phyloP scores from a whole-genome alignment of 371 early-diverging fungal genomes.

The Gilbertella persicaria region DNA sequence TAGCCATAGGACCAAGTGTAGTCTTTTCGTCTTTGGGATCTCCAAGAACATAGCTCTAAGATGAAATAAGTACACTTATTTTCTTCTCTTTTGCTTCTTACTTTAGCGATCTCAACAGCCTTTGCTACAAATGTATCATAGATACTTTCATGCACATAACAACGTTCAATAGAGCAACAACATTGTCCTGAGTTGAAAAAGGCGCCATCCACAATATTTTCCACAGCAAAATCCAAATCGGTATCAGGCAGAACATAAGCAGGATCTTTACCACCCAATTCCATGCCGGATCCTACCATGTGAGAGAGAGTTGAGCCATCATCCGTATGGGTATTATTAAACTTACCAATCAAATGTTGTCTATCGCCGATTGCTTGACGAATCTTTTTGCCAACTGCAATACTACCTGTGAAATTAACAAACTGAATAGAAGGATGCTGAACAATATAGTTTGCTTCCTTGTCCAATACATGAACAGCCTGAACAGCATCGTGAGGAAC shows the following conservation, averaged over 20 bases:
- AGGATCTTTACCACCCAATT: constrained; percentile 88
- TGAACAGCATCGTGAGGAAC: constrained; percentile 74
- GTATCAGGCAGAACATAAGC: constrained; percentile 82
- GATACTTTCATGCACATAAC: constrained; percentile 80
- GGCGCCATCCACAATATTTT: constrained; percentile 80
- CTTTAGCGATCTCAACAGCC: constrained; percentile 67
- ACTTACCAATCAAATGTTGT: constrained; percentile 64
- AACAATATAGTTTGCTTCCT: constrained; percentile 52
- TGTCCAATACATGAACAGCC: constrained; percentile 61
- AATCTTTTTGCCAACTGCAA: constrained; percentile 74
- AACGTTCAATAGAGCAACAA: constrained; percentile 84
- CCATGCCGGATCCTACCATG: constrained; percentile 67
- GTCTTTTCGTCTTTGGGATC: constrained; percentile 66
- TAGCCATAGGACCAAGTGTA: constrained; percentile 83
- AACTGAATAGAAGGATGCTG: constrained; percentile 63
- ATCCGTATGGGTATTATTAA: not conserved
- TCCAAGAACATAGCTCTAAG: constrained; percentile 59
- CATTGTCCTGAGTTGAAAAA: constrained; percentile 87
- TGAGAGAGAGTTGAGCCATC: not conserved
- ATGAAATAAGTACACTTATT: too few relatives aligned
- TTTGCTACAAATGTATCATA: constrained; percentile 74
- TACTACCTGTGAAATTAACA: constrained; percentile 85
- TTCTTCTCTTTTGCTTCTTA: constrained; percentile 8
- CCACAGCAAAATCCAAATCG: constrained; percentile 70
- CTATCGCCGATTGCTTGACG: constrained; percentile 60